These are phyloP conservation scores for Boletus vinaceobasis DNA, from an alignment of 768 basidiomycete species.

Conservation along the genomic window DNA sequence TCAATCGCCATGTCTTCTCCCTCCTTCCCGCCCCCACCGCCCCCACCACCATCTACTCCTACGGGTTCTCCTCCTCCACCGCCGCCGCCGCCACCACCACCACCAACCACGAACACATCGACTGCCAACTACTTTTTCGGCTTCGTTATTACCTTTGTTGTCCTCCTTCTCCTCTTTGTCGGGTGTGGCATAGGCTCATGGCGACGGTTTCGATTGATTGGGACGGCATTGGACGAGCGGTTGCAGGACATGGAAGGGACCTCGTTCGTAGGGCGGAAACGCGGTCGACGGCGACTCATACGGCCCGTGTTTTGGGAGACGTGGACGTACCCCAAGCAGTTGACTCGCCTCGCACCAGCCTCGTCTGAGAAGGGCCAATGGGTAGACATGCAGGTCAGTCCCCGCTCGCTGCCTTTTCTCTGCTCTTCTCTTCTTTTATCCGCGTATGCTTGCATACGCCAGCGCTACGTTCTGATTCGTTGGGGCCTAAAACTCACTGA, in stretches of 20 bases:
- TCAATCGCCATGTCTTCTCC: conserved; percentile 13
- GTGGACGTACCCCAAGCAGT: conserved; percentile 11
- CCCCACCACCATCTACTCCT: neutral
- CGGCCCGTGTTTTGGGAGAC: conserved; percentile 20
- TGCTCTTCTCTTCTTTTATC: neutral
- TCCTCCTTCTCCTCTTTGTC: conserved; percentile 45
- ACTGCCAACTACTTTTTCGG: conserved; percentile 32
- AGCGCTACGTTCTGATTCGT: neutral
- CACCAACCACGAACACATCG: neutral
- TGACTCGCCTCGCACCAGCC: neutral
- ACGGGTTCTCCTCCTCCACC: neutral
- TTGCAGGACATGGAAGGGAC: conserved; percentile 15
- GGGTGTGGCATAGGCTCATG: conserved; percentile 50
- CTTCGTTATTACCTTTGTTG: conserved; percentile 32
- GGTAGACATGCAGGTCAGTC: conserved; percentile 25
- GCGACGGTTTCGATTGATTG: conserved; percentile 30
- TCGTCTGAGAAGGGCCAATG: conserved; percentile 5
- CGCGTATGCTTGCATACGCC: neutral
- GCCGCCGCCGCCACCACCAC: neutral
- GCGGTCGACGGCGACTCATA: conserved; percentile 16
- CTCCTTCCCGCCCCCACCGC: neutral
- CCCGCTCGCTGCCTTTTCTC: neutral
- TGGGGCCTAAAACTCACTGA: neutral
- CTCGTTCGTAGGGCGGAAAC: conserved; percentile 5
- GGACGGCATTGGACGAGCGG: conserved; percentile 19